These are phyloP conservation scores for Tanacetum coccineum DNA, from an alignment of 129 eudicot species.

Conservation along the genomic window DNA sequence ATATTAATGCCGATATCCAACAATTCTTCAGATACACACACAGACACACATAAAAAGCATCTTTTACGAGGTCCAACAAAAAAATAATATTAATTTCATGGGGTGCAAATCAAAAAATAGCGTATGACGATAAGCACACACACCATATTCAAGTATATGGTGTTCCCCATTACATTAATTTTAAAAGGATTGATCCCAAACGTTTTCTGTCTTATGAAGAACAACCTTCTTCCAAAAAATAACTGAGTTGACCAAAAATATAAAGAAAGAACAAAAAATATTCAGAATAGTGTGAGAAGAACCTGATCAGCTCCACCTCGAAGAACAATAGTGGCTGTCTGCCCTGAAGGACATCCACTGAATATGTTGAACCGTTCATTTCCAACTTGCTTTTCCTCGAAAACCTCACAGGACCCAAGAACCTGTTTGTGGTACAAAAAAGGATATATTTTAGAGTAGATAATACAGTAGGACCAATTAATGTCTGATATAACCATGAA, in stretches of 20 bases:
- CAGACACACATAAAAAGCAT: neutral
- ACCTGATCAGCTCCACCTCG: constrained; percentile 97
- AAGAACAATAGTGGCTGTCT: constrained; percentile 85
- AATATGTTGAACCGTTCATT: constrained; percentile 86
- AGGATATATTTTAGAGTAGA: constrained; percentile 1
- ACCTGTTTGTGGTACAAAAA: constrained; percentile 40
- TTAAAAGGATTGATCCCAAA: too few species aligned
- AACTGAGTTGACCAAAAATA: neutral
- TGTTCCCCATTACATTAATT: too few species aligned
- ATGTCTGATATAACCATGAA: too few species aligned
- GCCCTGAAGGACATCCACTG: constrained; percentile 80
- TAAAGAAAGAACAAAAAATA: neutral
- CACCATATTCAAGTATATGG: too few species aligned
- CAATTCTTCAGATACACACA: neutral
- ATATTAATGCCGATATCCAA: constrained; percentile 15
- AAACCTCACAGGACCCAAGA: constrained; percentile 78
- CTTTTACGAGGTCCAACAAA: neutral
- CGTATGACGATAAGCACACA: too few species aligned
- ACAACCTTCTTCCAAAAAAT: too few species aligned
- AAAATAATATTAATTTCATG: too few species aligned
- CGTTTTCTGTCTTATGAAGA: too few species aligned
- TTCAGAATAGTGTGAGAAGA: neutral
- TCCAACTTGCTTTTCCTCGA: constrained; percentile 90
- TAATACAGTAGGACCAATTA: neutral
- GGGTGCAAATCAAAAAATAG: too few species aligned